These are phyloP conservation scores for Marasmius oreades DNA, from an alignment of 1,284 basidiomycete genomes.

Conservation along the genomic window DNA sequence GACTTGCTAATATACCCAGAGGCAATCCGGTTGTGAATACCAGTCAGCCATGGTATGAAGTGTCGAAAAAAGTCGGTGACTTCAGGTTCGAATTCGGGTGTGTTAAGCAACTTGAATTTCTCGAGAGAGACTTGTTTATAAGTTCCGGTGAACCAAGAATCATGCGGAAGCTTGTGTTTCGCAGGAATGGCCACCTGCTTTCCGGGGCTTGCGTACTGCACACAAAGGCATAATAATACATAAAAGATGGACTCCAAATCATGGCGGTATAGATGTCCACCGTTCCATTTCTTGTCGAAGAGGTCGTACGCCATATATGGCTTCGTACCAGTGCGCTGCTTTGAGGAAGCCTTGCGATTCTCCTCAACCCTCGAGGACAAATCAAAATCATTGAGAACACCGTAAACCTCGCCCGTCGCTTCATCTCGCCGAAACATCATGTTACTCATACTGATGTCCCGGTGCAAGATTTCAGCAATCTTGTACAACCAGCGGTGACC, in stretches of 20 bases:
- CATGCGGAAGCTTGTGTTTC: no score
- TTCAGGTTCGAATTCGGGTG: no score
- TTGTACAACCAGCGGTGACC: constrained; percentile 7
- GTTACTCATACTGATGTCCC: constrained; percentile 5
- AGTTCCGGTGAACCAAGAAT: no score
- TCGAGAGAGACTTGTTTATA: no score
- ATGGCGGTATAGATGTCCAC: constrained; percentile 6
- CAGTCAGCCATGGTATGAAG: no score
- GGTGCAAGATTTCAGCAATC: neutral
- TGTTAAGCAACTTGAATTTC: no score
- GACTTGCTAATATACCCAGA: no score
- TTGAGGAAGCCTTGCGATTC: neutral
- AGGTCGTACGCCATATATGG: constrained; percentile 11
- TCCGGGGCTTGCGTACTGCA: neutral
- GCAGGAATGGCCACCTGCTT: no score
- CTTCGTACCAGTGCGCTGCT: constrained; percentile 6
- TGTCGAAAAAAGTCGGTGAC: no score
- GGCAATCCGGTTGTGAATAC: no score
- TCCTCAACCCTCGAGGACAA: neutral
- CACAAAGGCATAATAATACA: constrained; percentile 1
- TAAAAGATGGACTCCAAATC: constrained; percentile 10
- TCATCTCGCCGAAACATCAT: constrained; percentile 3
- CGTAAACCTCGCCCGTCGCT: constrained; percentile 3
- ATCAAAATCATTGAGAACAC: constrained; percentile 12
- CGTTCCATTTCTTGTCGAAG: neutral